These are phyloP conservation scores for Puccinia hordei DNA, from an alignment of 1,284 basidiomycete species.

Conservation along the genomic window DNA sequence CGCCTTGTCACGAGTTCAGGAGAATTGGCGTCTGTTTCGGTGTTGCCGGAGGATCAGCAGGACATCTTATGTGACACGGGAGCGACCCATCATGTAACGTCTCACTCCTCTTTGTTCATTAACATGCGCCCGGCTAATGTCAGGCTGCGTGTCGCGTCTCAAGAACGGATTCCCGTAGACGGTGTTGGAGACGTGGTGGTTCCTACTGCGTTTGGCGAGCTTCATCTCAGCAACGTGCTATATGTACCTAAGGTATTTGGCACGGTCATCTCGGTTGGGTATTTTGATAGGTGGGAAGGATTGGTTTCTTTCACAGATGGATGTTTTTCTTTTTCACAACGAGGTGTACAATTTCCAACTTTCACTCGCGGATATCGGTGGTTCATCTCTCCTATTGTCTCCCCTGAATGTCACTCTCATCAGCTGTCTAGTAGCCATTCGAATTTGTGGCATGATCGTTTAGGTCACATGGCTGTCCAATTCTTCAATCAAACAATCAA, in stretches of 20 bases:
- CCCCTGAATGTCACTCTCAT: not conserved
- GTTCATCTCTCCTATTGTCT: not conserved
- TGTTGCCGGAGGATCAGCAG: not conserved
- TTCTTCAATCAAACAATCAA: no score
- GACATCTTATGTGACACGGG: not conserved
- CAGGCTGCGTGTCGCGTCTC: no score
- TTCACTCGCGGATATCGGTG: no score
- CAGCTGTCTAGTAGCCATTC: not conserved
- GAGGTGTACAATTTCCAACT: not conserved
- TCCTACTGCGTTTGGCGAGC: not conserved
- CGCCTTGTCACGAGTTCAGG: no score
- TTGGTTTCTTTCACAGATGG: not conserved
- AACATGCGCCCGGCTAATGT: no score
- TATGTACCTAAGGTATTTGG: not conserved
- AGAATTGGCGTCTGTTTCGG: no score
- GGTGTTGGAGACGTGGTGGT: no score
- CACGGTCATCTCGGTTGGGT: not conserved
- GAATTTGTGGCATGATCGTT: not conserved
- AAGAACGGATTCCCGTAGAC: no score
- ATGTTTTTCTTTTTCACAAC: not conserved
- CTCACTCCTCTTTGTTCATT: no score
- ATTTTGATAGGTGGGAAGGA: not conserved
- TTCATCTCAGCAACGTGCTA: not conserved
- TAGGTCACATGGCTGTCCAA: conserved; percentile 7
- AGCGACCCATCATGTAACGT: conserved; percentile 10